Evolutionary conservation across 2,329 filamentous ascomycete species (phyloP), one percentile per base, ranked within the genome.

Genomic region (Piedraia hortae): DNA sequence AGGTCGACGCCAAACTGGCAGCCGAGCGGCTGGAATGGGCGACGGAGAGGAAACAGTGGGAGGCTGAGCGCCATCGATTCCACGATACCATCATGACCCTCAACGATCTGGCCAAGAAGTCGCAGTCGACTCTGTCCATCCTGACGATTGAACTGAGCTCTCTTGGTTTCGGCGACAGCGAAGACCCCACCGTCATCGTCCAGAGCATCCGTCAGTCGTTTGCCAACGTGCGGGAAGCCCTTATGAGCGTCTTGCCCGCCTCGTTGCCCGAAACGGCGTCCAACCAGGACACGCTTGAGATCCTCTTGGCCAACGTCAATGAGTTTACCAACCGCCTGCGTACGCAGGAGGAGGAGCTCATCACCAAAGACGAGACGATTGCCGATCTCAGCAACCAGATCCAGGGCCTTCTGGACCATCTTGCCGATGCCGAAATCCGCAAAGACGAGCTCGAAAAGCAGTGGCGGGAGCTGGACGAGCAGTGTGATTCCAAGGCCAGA

Each of bases 141-240:
- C 33, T 53, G 8, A 37, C 43, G 6, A 44, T 54, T 11, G 47
- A 53, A 27, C 35, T 54, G 3, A 38, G 47, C 24, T 45, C 45
- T 14, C 41, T 54, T 10, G 43, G 48, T 12, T 45, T 53, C 27
- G 36, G 31, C 14, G 28, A 23, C 6, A 34, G 37, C 8, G 31
- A 36, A 1, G 42, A 44, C 9, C 31, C 39, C 9, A 35, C 33
- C 5, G 33, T 37, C 12, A 44, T 54, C 12, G 30, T 54, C 10
- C 28, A 33, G 12, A 41, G 39, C 22, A 40, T 54, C 20, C 48
- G 50, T 11, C 40, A 44, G 20, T 41, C 42, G n/a, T 50, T 54
- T 23, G 38, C 40, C 6, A 26, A 36, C 7, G 36, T 47, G 10
- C 50, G 50, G 19, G 38, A 42, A 7, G 34, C 38, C 14, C 31